Conservation (phyloP, 345 rosid species). For the Moricandia moricandioides region DNA sequence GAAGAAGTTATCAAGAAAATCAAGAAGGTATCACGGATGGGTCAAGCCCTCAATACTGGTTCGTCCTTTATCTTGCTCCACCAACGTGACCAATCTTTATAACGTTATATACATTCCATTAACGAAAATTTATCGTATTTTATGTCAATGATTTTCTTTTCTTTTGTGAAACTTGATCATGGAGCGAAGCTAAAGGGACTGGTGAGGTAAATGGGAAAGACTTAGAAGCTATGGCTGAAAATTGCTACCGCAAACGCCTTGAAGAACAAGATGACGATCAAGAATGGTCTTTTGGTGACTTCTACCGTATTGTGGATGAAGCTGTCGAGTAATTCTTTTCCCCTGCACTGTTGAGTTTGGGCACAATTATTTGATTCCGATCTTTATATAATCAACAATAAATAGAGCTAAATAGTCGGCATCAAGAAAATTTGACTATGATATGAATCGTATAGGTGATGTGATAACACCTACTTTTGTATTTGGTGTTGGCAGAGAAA, state of each 20-base stretch:
- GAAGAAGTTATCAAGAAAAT: slow-evolving; percentile 5
- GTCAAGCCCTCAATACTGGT: slow-evolving; percentile 39
- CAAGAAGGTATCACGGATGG: too few species aligned
- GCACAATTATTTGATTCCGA: too few species aligned
- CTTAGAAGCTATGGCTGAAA: slow-evolving; percentile 37
- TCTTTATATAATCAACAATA: neutral
- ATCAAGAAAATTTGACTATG: neutral
- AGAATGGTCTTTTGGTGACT: slow-evolving; percentile 36
- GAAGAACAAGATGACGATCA: neutral
- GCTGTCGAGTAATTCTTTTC: slow-evolving; percentile 51
- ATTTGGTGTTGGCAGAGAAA: slow-evolving; percentile 42
- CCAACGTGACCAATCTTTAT: neutral
- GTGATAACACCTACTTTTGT: neutral
- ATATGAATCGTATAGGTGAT: neutral
- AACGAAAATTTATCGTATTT: neutral
- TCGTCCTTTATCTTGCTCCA: slow-evolving; percentile 14
- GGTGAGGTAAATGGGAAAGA: slow-evolving; percentile 45
- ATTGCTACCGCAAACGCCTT: slow-evolving; percentile 43
- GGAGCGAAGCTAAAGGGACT: slow-evolving; percentile 40
- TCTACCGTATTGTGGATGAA: slow-evolving; percentile 51
- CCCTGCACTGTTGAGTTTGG: neutral
- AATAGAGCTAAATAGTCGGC: neutral
- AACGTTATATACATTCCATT: neutral
- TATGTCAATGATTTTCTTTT: neutral
- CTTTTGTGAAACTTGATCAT: neutral